Percentiles rank a stretch among this genome's conserved stretches.
Conservation (phyloP, 2,329 filamentous ascomycete genomes). For the Talaromyces sp. region DNA sequence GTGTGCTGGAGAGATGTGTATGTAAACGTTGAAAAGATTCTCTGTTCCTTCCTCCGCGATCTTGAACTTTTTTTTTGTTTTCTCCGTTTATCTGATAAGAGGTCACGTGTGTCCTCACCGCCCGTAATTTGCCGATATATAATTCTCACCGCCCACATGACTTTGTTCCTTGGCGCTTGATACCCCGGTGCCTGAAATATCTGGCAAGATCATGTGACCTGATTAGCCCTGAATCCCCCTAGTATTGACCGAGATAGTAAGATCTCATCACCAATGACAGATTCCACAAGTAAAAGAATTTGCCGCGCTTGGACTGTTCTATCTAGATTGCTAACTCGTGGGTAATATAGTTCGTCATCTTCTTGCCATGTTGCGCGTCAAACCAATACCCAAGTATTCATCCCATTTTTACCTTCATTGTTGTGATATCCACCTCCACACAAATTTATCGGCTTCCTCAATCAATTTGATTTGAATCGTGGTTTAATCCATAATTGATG, state of each 20-base stretch:
- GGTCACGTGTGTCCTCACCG: neutral
- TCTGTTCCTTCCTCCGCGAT: neutral
- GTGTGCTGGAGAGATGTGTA: neutral
- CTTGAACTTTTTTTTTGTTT: slow-evolving; percentile 15
- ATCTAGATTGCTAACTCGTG: neutral
- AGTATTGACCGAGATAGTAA: neutral
- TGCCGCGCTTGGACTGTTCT: neutral
- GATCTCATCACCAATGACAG: neutral
- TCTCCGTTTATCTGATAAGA: slow-evolving; percentile 13
- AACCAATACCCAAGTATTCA: neutral
- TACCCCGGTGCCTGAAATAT: neutral
- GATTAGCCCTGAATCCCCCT: neutral
- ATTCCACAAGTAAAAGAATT: neutral
- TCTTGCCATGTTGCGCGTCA: neutral
- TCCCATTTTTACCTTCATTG: neutral
- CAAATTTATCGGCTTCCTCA: neutral
- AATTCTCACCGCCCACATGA: neutral
- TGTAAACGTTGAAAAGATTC: neutral
- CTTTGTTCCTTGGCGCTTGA: neutral
- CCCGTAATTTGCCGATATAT: neutral
- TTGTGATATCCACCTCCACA: neutral
- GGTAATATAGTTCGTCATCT: neutral
- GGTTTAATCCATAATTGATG: too few relatives aligned
- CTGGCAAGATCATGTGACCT: neutral
- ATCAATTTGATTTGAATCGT: neutral